Evolutionary conservation across 116 monocot species (phyloP).

Genomic region (Zostera marina): DNA sequence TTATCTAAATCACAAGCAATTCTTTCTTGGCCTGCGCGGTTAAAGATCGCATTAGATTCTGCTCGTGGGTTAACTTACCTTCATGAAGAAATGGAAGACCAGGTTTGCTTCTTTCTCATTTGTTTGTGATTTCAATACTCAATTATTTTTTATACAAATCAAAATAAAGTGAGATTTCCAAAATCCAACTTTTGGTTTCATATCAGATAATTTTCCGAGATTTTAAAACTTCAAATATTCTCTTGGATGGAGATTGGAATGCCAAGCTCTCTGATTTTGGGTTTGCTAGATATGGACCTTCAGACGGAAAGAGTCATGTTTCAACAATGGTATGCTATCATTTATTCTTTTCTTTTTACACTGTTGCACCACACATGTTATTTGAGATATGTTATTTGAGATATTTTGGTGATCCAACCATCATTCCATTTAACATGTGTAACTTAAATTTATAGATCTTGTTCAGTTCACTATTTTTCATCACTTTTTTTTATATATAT

Average conservation of each 20-base stretch:
- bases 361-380: no score
- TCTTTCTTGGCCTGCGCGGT: conserved; percentile 61
- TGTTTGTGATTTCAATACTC: no score
- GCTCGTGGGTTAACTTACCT: conserved; percentile 72
- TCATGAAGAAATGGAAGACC: conserved; percentile 80
- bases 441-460: no score
- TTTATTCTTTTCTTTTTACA: neutral
- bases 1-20: conserved; percentile 22
- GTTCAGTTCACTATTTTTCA: no score
- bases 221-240: neutral
- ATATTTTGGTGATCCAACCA: no score
- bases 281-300: conserved; percentile 70
- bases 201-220: neutral
- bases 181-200: neutral
- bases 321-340: conserved; percentile 60
- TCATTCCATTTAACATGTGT: no score
- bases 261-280: conserved; percentile 92
- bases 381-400: no score
- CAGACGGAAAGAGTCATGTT: conserved; percentile 63
- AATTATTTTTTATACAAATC: no score
- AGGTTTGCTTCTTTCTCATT: conserved; percentile 22
- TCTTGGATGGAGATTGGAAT: conserved; percentile 61
- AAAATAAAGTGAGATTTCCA: no score
- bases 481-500: no score
- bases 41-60: conserved; percentile 73